Conservation (phyloP, 73 alveolate species). For the Paraurostyla sp. region DNA sequence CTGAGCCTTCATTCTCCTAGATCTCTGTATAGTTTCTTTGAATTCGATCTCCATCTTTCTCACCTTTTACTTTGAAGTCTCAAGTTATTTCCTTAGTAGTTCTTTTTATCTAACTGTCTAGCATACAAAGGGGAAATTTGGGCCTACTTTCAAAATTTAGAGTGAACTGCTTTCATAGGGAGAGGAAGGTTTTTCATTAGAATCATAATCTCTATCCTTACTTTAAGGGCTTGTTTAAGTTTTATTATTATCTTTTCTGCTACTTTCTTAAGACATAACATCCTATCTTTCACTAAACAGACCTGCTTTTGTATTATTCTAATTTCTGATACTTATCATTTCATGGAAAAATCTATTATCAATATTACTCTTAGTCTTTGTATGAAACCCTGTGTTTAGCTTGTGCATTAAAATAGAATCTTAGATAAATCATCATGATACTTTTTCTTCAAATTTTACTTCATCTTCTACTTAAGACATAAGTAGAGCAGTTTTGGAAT, state of each 20-base stretch:
- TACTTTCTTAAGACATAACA: too few species aligned
- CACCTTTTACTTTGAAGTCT: neutral
- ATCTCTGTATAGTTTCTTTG: neutral
- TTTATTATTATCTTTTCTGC: too few species aligned
- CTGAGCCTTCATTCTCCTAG: slow-evolving; percentile 18
- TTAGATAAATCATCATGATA: neutral
- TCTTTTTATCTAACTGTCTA: slow-evolving; percentile 9
- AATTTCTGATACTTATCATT: too few species aligned
- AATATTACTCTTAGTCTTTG: neutral
- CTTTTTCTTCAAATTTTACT: neutral
- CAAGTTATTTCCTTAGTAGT: neutral
- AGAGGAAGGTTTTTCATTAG: too few species aligned
- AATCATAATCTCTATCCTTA: too few species aligned
- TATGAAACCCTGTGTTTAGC: neutral
- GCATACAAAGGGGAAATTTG: slow-evolving; percentile 37
- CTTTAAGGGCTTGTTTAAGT: too few species aligned
- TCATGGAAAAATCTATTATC: too few species aligned
- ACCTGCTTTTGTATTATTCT: too few species aligned
- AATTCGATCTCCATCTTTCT: neutral
- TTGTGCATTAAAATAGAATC: too few species aligned
- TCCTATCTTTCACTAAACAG: too few species aligned
- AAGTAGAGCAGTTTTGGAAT: neutral
- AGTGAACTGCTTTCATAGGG: neutral
- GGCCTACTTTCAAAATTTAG: neutral
- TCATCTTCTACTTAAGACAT: neutral